Evolutionary conservation across 805 yeast species (phyloP).

Genomic region (Lipomyces yamadae): DNA sequence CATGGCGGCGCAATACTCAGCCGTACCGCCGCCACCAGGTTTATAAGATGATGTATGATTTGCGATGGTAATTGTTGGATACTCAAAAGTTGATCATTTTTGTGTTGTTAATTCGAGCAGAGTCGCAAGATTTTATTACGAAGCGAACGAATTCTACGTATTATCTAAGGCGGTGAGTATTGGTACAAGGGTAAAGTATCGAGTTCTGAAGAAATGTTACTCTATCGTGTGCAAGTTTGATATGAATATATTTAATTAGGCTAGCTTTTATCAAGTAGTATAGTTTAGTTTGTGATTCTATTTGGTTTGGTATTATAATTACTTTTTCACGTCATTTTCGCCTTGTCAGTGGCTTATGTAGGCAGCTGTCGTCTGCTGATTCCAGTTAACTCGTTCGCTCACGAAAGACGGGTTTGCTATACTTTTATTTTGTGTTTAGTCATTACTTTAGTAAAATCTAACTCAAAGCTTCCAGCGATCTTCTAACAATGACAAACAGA

Average conservation of each 20-base stretch:
- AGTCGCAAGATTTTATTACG: neutral
- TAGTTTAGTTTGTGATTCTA: neutral
- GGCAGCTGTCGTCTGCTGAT: neutral
- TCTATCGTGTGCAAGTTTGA: neutral
- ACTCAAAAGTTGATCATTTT: slow-evolving; percentile 2
- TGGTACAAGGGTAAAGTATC: neutral
- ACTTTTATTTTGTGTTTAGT: neutral
- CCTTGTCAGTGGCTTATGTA: neutral
- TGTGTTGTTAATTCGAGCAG: slow-evolving; percentile 6
- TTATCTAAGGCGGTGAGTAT: neutral
- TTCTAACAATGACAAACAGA: neutral
- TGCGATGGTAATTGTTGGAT: neutral
- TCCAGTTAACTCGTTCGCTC: neutral
- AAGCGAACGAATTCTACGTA: neutral
- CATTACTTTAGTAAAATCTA: slow-evolving; percentile 2
- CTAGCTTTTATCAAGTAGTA: slow-evolving; percentile 1
- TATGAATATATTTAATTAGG: neutral
- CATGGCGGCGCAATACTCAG: neutral
- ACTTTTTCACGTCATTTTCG: neutral
- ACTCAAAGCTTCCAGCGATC: neutral
- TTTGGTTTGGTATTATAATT: slow-evolving; percentile 2
- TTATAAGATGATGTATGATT: slow-evolving; percentile 4
- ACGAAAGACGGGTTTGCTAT: neutral
- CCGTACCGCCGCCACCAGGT: slow-evolving; percentile 16
- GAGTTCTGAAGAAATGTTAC: neutral